These are phyloP conservation scores for Schizothecium vesticola DNA, from an alignment of 495 filamentous ascomycete species.

Conservation along the genomic window DNA sequence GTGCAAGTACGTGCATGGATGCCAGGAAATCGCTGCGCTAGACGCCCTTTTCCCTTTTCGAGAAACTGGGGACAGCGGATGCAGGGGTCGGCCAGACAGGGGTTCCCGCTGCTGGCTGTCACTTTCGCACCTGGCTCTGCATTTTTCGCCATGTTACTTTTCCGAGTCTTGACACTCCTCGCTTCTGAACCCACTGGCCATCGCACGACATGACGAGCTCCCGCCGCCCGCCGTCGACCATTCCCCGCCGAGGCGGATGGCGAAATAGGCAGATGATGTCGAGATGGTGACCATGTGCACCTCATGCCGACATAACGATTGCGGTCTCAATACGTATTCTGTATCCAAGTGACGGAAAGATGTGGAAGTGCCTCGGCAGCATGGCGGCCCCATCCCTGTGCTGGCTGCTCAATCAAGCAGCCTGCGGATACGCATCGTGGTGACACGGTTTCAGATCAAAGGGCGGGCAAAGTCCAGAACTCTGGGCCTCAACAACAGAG, in stretches of 20 bases:
- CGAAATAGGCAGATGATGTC: not conserved
- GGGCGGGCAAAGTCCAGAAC: slow-evolving; percentile 4
- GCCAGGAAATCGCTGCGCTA: not conserved
- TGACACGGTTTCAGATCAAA: slow-evolving; percentile 17
- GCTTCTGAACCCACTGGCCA: not conserved
- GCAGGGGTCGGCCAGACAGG: not conserved
- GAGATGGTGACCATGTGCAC: not conserved
- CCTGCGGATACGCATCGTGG: not conserved
- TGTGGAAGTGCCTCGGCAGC: not conserved
- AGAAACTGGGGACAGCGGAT: not conserved
- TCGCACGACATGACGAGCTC: not conserved
- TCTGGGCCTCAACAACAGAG: not conserved
- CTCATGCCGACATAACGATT: not conserved
- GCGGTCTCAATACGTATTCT: not conserved
- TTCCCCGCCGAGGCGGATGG: not conserved
- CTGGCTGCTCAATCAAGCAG: not conserved
- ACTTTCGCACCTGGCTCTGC: not conserved
- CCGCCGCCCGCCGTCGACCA: too few relatives aligned
- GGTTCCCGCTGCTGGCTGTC: not conserved
- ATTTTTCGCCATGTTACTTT: not conserved
- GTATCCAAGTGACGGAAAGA: not conserved
- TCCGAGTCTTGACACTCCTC: not conserved
- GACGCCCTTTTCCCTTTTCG: not conserved
- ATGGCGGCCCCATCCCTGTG: not conserved
- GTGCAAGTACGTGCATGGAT: too few relatives aligned